These are phyloP conservation scores for Boletus albobrunnescens DNA, from an alignment of 1,284 basidiomycete species.

Conservation along the genomic window DNA sequence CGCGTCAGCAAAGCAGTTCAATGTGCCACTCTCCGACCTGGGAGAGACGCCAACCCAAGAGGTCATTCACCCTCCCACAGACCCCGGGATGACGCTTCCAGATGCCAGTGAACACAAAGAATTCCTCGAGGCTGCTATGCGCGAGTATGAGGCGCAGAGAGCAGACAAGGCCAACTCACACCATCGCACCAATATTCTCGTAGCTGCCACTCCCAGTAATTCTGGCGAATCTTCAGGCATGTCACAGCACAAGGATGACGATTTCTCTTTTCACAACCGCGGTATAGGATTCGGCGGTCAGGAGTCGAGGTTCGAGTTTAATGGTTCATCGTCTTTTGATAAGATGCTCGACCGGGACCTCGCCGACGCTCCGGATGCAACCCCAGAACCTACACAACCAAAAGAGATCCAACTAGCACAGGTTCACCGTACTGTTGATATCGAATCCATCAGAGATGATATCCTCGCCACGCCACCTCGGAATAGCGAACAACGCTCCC, in stretches of 20 bases:
- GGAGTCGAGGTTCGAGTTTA: slow-evolving; percentile 25
- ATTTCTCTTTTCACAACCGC: slow-evolving; percentile 11
- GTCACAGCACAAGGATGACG: slow-evolving; percentile 12
- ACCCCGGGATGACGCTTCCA: slow-evolving; percentile 20
- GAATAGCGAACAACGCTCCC: slow-evolving; percentile 7
- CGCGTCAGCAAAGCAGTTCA: slow-evolving; percentile 49
- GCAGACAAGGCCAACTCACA: slow-evolving; percentile 11
- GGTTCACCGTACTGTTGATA: not conserved
- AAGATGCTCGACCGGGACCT: slow-evolving; percentile 31
- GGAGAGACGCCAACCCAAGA: slow-evolving; percentile 35
- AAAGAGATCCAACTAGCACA: slow-evolving; percentile 6
- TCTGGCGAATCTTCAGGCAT: slow-evolving; percentile 23
- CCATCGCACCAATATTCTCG: slow-evolving; percentile 36
- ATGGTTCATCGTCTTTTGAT: slow-evolving; percentile 32
- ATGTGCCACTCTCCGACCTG: slow-evolving; percentile 56
- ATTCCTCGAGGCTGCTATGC: slow-evolving; percentile 25
- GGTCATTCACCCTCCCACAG: slow-evolving; percentile 22
- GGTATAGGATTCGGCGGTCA: slow-evolving; percentile 10
- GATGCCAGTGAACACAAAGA: slow-evolving; percentile 26
- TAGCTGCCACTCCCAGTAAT: slow-evolving; percentile 45
- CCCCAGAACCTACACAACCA: slow-evolving; percentile 29
- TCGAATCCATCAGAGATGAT: not conserved
- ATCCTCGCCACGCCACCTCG: slow-evolving; percentile 1
- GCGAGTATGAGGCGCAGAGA: slow-evolving; percentile 26
- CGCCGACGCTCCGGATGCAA: slow-evolving; percentile 19